Percentiles rank a stretch among this genome's conserved stretches.
Evolutionary conservation across 352 stramenopile genomes (phyloP).

Genomic region (Phytophthora brassicae): DNA sequence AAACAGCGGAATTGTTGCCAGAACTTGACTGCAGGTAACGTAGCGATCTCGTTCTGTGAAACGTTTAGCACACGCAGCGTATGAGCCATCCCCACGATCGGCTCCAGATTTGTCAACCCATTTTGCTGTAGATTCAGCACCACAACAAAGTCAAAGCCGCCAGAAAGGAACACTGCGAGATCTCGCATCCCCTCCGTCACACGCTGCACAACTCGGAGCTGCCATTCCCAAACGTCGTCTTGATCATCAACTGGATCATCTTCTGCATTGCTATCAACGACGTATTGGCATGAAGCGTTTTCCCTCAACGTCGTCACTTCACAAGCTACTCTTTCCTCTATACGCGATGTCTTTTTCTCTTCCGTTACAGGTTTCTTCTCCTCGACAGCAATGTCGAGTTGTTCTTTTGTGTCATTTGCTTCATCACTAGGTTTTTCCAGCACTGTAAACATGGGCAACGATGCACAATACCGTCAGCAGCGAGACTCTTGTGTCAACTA

Average conservation of each 20-base stretch:
- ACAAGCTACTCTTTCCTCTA: not conserved
- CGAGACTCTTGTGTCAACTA: not conserved
- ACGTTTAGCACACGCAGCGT: slow-evolving; percentile 67
- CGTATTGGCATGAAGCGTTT: slow-evolving; percentile 10
- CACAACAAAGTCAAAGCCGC: slow-evolving; percentile 54
- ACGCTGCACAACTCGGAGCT: slow-evolving; percentile 57
- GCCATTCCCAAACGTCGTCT: slow-evolving; percentile 37
- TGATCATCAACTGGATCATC: slow-evolving; percentile 13
- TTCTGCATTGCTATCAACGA: not conserved
- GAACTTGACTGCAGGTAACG: slow-evolving; percentile 47
- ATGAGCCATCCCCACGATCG: slow-evolving; percentile 38
- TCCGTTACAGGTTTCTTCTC: not conserved
- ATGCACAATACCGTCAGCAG: slow-evolving; percentile 13
- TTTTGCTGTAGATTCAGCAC: slow-evolving; percentile 70
- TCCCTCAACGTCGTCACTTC: slow-evolving; percentile 16
- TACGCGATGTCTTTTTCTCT: not conserved
- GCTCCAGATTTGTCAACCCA: slow-evolving; percentile 51
- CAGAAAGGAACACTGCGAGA: slow-evolving; percentile 34
- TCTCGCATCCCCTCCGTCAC: slow-evolving; percentile 38
- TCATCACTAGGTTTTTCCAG: not conserved
- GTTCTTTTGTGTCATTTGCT: not conserved
- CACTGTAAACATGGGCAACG: slow-evolving; percentile 12
- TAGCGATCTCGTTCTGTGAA: slow-evolving; percentile 50
- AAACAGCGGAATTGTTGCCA: slow-evolving; percentile 55
- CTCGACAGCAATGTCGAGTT: not conserved